Base-by-base conservation (phyloP, 305 asterid species). In the Vinca major region DNA sequence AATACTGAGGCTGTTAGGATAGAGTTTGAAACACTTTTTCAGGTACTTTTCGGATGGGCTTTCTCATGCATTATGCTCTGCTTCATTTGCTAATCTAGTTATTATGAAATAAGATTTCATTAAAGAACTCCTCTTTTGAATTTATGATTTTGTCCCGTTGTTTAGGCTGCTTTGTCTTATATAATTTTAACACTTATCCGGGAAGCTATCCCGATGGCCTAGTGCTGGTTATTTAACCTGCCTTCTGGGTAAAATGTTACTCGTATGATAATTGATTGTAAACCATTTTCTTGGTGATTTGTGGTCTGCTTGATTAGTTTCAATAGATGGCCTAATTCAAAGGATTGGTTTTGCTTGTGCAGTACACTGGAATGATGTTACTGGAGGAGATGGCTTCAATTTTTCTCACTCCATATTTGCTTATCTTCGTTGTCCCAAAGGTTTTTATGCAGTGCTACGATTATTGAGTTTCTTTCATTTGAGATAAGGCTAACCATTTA, bases 381-480 rank as follows among this genome's bases (percentile, higher is more conserved):
- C 83, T 91, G 81, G 99, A 94, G 77, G 99, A 94, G 80, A 94
- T 94, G 97, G 85, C 96, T 77, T 94, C 99, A 20, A 91, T 94
- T 84, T 84, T 94, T 75, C 85, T 94, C 82, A 94, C 99, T 5
- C 99, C 99, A 0, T 91, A 76, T 77, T 78, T 94, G 40, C 96
- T 94, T 47, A 21, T 91, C 54, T 86, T 85, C 74, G 86, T 91
- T 66, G 99, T 94, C 50, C 97, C 99, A 66, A 79, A 88, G 99
- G 99, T 94, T 68, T 71, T 78, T 48, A 41, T 62, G 53, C 45
- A n/a, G 4, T 50, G 33, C 17, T 3, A 12, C 43, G 17, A 10
- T 19, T 14, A n/a, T 19, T 17, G 16, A 4, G 13, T 26, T 19
- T 21, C 36, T n/a, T 43, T 11, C 5, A 36, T 52, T 13, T 63